Conservation (phyloP, 768 basidiomycete species). For the Boletus edulis region DNA sequence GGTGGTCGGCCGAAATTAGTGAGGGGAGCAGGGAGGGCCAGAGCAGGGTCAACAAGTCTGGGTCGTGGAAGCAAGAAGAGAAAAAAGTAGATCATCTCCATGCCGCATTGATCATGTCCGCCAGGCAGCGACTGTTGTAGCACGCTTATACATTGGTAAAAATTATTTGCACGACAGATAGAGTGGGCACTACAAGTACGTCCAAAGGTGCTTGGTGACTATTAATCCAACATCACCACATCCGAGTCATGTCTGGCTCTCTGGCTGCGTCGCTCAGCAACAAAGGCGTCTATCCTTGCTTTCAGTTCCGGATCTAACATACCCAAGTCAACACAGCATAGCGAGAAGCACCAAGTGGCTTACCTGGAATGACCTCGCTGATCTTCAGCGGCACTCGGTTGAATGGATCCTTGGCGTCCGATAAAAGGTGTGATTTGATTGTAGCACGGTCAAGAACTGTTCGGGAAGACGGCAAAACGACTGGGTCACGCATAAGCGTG, state of each 20-base stretch:
- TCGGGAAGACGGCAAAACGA: conserved; percentile 80
- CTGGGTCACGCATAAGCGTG: conserved; percentile 94
- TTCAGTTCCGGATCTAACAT: conserved; percentile 65
- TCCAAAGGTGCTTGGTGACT: neutral
- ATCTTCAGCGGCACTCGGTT: conserved; percentile 82
- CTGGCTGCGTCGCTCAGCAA: conserved; percentile 53
- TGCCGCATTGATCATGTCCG: neutral
- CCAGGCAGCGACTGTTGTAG: neutral
- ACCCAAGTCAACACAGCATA: conserved; percentile 6
- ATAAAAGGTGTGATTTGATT: conserved; percentile 92
- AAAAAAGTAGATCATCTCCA: conserved; percentile 27
- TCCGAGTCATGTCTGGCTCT: conserved; percentile 19
- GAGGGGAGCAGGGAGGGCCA: conserved; percentile 28
- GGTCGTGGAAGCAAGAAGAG: conserved; percentile 32
- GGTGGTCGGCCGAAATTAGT: conserved; percentile 29
- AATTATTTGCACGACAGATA: conserved; percentile 4
- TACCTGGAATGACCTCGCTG: conserved; percentile 77
- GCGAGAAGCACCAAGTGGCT: conserved; percentile 22
- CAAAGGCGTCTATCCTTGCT: conserved; percentile 68
- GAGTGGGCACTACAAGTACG: conserved; percentile 2
- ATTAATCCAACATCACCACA: conserved; percentile 22
- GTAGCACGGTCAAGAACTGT: conserved; percentile 82
- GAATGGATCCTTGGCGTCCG: conserved; percentile 93
- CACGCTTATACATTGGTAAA: neutral
- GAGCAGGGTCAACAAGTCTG: conserved; percentile 22